Conservation (phyloP, 2,329 filamentous ascomycete genomes). For the Onygenales sp. region DNA sequence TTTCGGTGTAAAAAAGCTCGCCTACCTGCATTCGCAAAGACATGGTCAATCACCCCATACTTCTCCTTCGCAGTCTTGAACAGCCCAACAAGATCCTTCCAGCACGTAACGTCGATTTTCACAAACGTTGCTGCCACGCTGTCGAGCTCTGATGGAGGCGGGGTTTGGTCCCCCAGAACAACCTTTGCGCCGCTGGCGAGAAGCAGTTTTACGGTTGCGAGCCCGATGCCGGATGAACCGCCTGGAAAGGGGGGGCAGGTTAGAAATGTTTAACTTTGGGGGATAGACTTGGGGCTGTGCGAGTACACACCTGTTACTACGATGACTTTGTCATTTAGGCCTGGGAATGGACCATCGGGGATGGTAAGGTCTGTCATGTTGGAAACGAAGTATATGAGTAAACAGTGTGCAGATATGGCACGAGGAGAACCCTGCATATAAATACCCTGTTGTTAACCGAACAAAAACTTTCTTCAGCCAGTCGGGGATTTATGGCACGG, state of each 20-base stretch:
- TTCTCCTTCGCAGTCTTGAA: conserved; percentile 42
- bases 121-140: conserved; percentile 23
- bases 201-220: conserved; percentile 45
- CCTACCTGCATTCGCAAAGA: conserved; percentile 42
- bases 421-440: no score
- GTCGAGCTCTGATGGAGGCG: conserved; percentile 26
- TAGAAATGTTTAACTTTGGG: background rate
- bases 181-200: conserved; percentile 46
- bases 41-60: conserved; percentile 37
- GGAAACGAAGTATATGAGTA: background rate
- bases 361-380: conserved; percentile 26
- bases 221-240: conserved; percentile 52
- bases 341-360: conserved; percentile 33
- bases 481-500: no score
- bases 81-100: conserved; percentile 41
- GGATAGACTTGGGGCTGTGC: background rate
- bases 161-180: conserved; percentile 44
- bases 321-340: conserved; percentile 42
- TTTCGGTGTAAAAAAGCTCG: background rate
- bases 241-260: conserved; percentile 25
- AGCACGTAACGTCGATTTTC: conserved; percentile 40
- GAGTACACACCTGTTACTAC: conserved; percentile 39
- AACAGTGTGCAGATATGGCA: no score
- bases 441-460: no score
- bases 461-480: no score